Conservation (phyloP, 1,284 basidiomycete species). For the Tilletia setariae region DNA sequence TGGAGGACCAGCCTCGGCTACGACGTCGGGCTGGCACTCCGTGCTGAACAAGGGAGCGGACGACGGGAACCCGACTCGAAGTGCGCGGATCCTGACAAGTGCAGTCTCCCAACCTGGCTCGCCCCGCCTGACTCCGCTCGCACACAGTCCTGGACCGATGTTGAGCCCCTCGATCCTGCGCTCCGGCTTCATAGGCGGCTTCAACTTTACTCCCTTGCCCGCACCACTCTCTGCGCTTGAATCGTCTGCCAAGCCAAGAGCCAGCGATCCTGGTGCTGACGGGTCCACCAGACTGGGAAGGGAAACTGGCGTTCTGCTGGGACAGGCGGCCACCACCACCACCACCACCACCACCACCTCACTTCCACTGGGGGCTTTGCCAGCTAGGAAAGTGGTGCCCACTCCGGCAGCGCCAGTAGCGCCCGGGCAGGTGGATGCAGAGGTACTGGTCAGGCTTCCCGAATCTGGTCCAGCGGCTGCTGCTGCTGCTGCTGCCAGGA, state of each 20-base stretch:
- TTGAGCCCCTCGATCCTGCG: slow-evolving; percentile 15
- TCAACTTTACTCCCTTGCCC: neutral
- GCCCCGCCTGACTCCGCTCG: slow-evolving; percentile 16
- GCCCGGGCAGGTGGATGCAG: neutral
- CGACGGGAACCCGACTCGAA: neutral
- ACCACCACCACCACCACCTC: neutral
- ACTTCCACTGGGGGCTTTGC: neutral
- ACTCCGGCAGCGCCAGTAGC: neutral
- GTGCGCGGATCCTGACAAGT: neutral
- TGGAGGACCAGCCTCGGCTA: neutral
- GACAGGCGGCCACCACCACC: neutral
- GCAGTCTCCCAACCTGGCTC: slow-evolving; percentile 32
- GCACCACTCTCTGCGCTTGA: slow-evolving; percentile 14
- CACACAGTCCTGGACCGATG: neutral
- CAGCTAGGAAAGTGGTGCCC: neutral
- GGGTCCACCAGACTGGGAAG: neutral
- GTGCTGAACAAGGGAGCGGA: neutral
- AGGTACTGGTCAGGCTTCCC: neutral
- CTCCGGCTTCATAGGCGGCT: slow-evolving; percentile 24
- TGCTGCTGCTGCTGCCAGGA: neutral
- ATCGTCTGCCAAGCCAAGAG: neutral
- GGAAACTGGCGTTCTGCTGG: neutral
- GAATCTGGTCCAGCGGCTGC: neutral
- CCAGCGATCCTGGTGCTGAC: neutral
- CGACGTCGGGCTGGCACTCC: neutral